Evolutionary conservation across 495 filamentous ascomycete genomes (phyloP).

Genomic region (Antarctomyces pellizariae): DNA sequence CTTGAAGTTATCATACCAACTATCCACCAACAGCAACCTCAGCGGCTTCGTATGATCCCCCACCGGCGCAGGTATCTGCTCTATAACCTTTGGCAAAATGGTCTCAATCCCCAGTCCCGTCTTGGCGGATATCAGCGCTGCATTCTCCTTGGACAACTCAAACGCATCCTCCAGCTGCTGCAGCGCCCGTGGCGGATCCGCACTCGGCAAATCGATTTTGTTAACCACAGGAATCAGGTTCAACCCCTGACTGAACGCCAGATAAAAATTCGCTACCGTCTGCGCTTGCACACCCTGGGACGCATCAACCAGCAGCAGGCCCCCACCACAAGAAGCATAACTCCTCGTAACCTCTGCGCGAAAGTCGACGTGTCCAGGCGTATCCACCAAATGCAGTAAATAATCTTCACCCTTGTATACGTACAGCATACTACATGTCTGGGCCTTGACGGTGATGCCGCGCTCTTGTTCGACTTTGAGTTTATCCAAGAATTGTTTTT

Average conservation of each 20-base stretch:
- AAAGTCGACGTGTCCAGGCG: conserved; percentile 94
- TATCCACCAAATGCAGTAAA: conserved; percentile 85
- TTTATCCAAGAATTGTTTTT: conserved; percentile 93
- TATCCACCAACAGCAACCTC: conserved; percentile 77
- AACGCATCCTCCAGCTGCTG: conserved; percentile 69
- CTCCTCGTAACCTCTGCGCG: conserved; percentile 83
- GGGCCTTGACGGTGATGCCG: conserved; percentile 95
- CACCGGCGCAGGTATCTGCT: conserved; percentile 55
- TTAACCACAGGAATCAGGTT: conserved; percentile 80
- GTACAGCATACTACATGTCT: conserved; percentile 96
- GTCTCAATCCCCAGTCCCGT: conserved; percentile 68
- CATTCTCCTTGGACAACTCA: conserved; percentile 60
- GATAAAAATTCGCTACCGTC: conserved; percentile 93
- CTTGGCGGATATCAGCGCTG: conserved; percentile 79
- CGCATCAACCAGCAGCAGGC: conserved; percentile 78
- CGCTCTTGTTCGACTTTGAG: conserved; percentile 89
- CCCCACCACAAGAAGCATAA: conserved; percentile 88
- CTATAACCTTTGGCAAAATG: conserved; percentile 63
- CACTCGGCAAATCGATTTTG: conserved; percentile 79
- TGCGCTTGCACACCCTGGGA: conserved; percentile 84
- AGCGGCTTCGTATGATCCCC: conserved; percentile 51
- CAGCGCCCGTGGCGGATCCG: conserved; percentile 63
- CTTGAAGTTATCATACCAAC: conserved; percentile 91
- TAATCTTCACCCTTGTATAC: conserved; percentile 70
- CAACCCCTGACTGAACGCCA: conserved; percentile 80